These are phyloP conservation scores for Verticillium albo-atrum DNA, from an alignment of 2,329 filamentous ascomycete genomes.

Conservation along the genomic window DNA sequence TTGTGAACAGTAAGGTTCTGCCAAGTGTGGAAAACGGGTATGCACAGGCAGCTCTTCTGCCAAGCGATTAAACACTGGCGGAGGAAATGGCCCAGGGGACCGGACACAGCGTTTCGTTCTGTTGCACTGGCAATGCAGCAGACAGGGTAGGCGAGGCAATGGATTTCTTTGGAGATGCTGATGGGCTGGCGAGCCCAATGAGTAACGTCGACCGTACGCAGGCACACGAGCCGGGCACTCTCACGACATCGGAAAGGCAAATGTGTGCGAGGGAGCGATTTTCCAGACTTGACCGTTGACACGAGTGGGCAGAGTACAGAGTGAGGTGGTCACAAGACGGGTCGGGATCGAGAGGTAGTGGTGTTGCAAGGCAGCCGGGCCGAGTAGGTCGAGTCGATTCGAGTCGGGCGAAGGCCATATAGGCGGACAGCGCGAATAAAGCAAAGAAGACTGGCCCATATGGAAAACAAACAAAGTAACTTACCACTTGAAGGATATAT, in stretches of 20 bases:
- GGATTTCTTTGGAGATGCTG: background rate
- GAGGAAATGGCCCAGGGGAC: background rate
- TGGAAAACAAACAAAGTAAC: background rate
- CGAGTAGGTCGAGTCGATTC: background rate
- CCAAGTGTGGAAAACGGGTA: background rate
- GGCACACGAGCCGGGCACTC: background rate
- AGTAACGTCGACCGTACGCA: constrained; percentile 1
- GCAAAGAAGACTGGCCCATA: background rate
- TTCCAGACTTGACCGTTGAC: background rate
- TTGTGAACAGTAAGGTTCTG: background rate
- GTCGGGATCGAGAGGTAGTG: background rate
- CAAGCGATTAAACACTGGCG: background rate
- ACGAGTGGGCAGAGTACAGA: background rate
- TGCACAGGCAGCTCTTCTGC: background rate
- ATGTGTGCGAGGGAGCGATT: background rate
- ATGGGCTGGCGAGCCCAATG: background rate
- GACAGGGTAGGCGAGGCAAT: background rate
- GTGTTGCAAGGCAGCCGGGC: background rate
- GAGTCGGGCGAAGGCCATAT: background rate
- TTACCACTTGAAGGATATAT: background rate
- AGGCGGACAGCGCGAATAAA: background rate
- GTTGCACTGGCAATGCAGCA: background rate
- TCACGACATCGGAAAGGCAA: background rate
- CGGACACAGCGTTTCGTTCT: background rate
- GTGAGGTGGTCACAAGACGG: background rate